Evolutionary conservation across 1,139 yeast genomes (phyloP).

Genomic region (Wickerhamiella pararugosa): DNA sequence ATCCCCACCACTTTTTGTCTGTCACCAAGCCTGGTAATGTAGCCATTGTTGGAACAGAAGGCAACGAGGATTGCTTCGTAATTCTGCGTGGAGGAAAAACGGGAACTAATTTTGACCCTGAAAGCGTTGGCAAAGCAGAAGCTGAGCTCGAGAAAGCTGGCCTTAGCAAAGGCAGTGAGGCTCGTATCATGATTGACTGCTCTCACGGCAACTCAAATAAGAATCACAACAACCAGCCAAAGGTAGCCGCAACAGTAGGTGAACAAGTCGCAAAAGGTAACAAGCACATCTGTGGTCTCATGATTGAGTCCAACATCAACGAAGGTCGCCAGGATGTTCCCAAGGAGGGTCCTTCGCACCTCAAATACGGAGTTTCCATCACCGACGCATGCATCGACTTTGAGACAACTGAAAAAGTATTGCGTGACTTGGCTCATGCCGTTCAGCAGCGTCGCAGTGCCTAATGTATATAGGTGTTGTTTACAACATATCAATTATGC

Average conservation of each 20-base stretch:
- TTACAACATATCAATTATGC: too few relatives aligned
- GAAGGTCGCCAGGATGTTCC: constrained; percentile 93
- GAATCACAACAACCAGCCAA: constrained; percentile 84
- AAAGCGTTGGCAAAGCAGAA: constrained; percentile 53
- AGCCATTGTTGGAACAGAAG: constrained; percentile 90
- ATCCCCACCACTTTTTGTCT: constrained; percentile 85
- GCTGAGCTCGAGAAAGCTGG: constrained; percentile 46
- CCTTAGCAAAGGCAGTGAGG: constrained; percentile 29
- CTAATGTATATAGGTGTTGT: neutral
- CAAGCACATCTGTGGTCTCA: constrained; percentile 69
- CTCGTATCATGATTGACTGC: constrained; percentile 88
- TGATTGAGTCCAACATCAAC: constrained; percentile 84
- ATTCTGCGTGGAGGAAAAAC: constrained; percentile 91
- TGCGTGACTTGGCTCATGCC: constrained; percentile 59
- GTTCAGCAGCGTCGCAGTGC: constrained; percentile 57
- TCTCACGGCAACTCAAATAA: constrained; percentile 92
- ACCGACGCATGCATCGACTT: constrained; percentile 95
- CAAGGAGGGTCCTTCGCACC: constrained; percentile 51
- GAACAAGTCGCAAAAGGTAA: constrained; percentile 71
- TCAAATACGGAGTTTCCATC: constrained; percentile 84
- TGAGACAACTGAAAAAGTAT: constrained; percentile 64
- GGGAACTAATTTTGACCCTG: constrained; percentile 79
- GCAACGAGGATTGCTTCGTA: constrained; percentile 80
- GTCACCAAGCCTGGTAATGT: constrained; percentile 93
- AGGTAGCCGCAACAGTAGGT: constrained; percentile 68